Evolutionary conservation across 108 stramenopile genomes (phyloP), one percentile per base, ranked within the genome.

Genomic region (Ochromonas danica): DNA sequence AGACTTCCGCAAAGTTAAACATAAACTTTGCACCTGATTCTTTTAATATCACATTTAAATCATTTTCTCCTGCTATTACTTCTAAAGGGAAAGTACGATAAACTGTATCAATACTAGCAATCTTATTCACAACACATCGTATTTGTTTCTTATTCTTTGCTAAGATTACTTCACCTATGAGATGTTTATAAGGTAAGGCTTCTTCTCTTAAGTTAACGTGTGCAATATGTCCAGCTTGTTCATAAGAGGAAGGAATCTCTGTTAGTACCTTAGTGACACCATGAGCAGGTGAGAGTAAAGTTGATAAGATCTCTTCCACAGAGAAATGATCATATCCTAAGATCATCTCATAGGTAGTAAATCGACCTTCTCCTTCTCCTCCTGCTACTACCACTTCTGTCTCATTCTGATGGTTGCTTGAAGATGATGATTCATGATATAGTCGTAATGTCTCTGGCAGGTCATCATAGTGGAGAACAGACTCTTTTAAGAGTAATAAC

Each of bases 51-150:
- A 86, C 83, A 41, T 88, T 65, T 0, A 72, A 91, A 71, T 93
- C 84, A 39, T 80, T 61, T 0, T 91, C 87, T 1, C 92, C 91
- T 0, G 94, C 96, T 30, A 99, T 75, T 10, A 99, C 90, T 88
- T 97, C 95, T 92, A 99, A 93, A 0, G 91, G 92, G 81, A 97
- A 97, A 0, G 98, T 99, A 10, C 98, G 89, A 83, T 88, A 99
- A 79, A 91, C 87, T 60, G 86, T 96, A 28, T 91, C 89, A 71
- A 99, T 97, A 14, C 88, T 88, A 39, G 93, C 96, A 40, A 93
- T 63, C 82, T 99, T 99, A 86, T 95, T 95, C 40, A 97, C 96
- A 0, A 99, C 96, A 30, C 92, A 93, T 61, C 87, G 82, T 39
- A 97, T 89, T 39, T 84, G 71, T 3, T 83, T 71, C n/a, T n/a